Percentiles rank a stretch among this genome's conserved stretches.
Evolutionary conservation across 73 alveolate species (phyloP).

Genomic region (Blepharisma stoltei): DNA sequence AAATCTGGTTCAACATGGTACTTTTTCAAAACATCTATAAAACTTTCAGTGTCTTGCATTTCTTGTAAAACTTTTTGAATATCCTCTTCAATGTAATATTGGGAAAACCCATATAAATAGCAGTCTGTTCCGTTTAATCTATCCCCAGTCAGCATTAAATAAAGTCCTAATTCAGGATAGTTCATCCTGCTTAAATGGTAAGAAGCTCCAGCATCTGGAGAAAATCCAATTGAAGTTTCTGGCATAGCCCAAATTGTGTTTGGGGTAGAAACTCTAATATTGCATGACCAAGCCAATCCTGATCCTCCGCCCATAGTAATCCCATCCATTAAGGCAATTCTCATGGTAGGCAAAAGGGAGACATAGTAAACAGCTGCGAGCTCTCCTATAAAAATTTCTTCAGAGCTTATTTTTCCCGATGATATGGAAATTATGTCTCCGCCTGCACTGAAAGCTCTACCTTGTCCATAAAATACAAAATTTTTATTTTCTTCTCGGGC

Average conservation of each 20-base stretch:
- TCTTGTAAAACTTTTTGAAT: too few species aligned
- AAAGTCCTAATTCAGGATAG: conserved; percentile 32
- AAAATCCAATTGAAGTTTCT: conserved; percentile 40
- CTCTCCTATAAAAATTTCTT: background rate
- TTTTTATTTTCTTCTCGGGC: too few species aligned
- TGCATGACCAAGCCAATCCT: conserved; percentile 25
- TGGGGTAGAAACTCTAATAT: conserved; percentile 13
- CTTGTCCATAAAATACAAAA: background rate
- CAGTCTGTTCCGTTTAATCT: conserved; percentile 28
- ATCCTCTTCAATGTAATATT: background rate
- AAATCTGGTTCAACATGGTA: too few species aligned
- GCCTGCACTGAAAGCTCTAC: conserved; percentile 23
- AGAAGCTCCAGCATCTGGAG: conserved; percentile 46
- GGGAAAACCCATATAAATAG: background rate
- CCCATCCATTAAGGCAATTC: conserved; percentile 22
- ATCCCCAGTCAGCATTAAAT: conserved; percentile 39
- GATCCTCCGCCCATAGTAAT: conserved; percentile 41
- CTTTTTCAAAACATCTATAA: too few species aligned
- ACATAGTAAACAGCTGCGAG: background rate
- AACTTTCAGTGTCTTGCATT: too few species aligned
- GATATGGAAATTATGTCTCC: background rate
- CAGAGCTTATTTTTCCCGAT: background rate
- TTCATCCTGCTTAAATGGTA: conserved; percentile 9
- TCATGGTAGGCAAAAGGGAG: background rate
- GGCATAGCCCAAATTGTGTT: conserved; percentile 42